Evolutionary conservation across 495 filamentous ascomycete species (phyloP), one percentile per base, ranked within the genome.

Genomic region (Annulohypoxylon bovei): DNA sequence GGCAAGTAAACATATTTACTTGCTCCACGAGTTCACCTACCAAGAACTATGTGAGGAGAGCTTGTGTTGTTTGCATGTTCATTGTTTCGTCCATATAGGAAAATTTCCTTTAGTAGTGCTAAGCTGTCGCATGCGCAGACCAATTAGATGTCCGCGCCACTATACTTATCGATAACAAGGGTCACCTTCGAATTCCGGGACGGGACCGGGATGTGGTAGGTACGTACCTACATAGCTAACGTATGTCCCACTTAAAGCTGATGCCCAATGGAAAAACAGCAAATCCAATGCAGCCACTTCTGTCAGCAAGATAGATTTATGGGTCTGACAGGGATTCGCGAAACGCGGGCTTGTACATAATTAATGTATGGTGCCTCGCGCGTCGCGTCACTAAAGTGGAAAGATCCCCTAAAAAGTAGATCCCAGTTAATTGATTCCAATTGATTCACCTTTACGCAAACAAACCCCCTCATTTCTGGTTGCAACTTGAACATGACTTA

Each of bases 1-100:
- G 73, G 53, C 82, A 82, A 56, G 76, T 73, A 52, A 79, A 82
- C 82, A 83, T 84, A 67, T 30, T 69, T 44, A 46, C 50, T 68
- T 23, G 20, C 44, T 42, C 47, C 52, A 22, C 23, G 35, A 35
- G 55, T 22, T 40, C 39, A 12, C 16, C 0, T 20, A 12, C n/a
- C n/a, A 9, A 16, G 35, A 54, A 20, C 1, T 37, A 40, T 61
- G 25, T 46, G 33, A 35, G 9, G 18, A 30, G 25, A 16, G 27
- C 3, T 25, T 8, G 22, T 30, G 18, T 52, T 53, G 40, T 50
- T 56, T 11, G 55, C 54, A 67, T 52, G 6, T 5, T 20, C 9
- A 4, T 42, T 28, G n/a, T n/a, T n/a, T n/a, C 8, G 42, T 12
- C 33, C 5, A 18, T 32, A 23, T 44, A 25, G 37, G 20, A 30